A percentile compares a stretch with the other conserved stretches of the same genome.
Evolutionary conservation across 1,139 yeast species (phyloP).

Genomic region (Yamadazyma jaroonii): DNA sequence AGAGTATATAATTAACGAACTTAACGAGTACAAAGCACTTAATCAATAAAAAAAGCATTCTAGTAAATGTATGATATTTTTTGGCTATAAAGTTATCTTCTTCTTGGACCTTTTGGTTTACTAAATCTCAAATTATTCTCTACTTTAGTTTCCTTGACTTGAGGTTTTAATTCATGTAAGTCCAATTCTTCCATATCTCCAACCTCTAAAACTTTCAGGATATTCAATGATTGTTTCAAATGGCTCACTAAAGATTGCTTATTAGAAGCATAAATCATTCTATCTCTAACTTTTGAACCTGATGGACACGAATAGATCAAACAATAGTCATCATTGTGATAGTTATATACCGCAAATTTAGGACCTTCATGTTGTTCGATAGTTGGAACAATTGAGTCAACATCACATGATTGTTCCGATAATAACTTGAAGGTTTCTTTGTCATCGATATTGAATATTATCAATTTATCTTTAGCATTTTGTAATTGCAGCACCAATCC

Average conservation of each 20-base stretch:
- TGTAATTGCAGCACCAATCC: conserved; percentile 23
- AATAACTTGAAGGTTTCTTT: conserved; percentile 28
- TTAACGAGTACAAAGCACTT: conserved; percentile 9
- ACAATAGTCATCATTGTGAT: conserved; percentile 28
- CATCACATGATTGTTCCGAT: conserved; percentile 15
- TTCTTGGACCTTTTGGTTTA: conserved; percentile 58
- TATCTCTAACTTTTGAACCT: conserved; percentile 82
- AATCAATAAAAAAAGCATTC: too few species aligned
- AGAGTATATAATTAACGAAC: conserved; percentile 18
- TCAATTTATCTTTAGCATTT: conserved; percentile 19
- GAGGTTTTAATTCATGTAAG: conserved; percentile 25
- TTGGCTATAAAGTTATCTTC: too few species aligned
- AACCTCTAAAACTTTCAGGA: conserved; percentile 53
- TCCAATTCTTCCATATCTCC: conserved; percentile 72
- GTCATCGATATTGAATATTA: conserved; percentile 32
- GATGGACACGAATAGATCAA: conserved; percentile 90
- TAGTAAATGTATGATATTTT: too few species aligned
- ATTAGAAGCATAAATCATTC: conserved; percentile 90
- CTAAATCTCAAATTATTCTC: conserved; percentile 33
- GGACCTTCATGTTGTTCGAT: conserved; percentile 22
- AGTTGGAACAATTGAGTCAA: conserved; percentile 20
- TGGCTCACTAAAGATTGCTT: conserved; percentile 63
- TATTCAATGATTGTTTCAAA: conserved; percentile 33
- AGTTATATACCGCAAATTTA: conserved; percentile 60
- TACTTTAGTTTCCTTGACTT: conserved; percentile 13